Evolutionary conservation across 495 filamentous ascomycete genomes (phyloP).

Genomic region (Lasiosphaeriaceae sp.): DNA sequence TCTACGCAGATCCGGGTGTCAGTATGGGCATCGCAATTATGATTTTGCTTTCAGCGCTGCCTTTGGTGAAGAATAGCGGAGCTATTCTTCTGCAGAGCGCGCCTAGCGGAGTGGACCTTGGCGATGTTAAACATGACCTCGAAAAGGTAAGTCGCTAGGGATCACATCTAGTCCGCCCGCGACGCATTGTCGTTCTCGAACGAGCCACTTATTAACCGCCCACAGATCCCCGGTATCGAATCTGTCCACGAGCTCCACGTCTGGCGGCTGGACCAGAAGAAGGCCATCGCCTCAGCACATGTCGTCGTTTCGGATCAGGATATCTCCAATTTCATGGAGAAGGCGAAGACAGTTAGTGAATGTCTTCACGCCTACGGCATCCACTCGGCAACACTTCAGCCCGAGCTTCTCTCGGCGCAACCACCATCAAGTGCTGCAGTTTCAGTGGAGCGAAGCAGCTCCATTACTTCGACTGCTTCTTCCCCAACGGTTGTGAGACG

Average conservation of each 20-base stretch:
- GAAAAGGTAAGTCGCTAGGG: slow-evolving; percentile 51
- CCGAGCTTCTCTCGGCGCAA: slow-evolving; percentile 50
- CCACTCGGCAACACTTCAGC: slow-evolving; percentile 88
- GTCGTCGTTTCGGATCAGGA: slow-evolving; percentile 64
- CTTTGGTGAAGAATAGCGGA: slow-evolving; percentile 83
- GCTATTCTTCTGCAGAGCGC: slow-evolving; percentile 86
- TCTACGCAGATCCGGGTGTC: slow-evolving; percentile 80
- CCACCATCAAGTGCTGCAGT: not conserved
- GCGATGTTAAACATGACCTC: slow-evolving; percentile 87
- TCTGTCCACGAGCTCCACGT: slow-evolving; percentile 90
- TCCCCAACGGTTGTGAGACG: not conserved
- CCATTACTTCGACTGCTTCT: not conserved
- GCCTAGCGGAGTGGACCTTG: slow-evolving; percentile 68
- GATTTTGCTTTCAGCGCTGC: slow-evolving; percentile 81
- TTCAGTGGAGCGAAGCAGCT: not conserved
- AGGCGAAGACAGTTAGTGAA: slow-evolving; percentile 67
- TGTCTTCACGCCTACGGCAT: slow-evolving; percentile 94
- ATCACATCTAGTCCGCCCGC: no score
- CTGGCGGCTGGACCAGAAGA: slow-evolving; percentile 89
- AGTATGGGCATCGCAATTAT: slow-evolving; percentile 82
- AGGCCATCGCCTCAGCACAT: slow-evolving; percentile 81
- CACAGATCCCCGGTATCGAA: slow-evolving; percentile 67
- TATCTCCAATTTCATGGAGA: slow-evolving; percentile 69
- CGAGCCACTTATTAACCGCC: not conserved
- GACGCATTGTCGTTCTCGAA: no score